Conservation (phyloP, 148 eudicot species). For the Silene uniflora region DNA sequence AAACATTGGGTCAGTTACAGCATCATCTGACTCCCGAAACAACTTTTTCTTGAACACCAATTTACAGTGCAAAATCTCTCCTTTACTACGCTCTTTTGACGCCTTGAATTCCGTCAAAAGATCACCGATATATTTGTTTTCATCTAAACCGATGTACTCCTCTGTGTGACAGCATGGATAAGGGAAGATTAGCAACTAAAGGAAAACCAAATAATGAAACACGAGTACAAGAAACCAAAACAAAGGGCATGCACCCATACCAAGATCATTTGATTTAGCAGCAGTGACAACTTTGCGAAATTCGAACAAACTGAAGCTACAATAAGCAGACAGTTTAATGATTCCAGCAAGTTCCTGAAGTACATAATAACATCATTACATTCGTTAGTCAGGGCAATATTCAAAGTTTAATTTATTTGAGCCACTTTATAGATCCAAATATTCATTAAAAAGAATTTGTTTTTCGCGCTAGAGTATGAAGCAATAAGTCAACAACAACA, state of each 20-base stretch:
- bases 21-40: constrained; percentile 96
- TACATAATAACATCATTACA: constrained; percentile 11
- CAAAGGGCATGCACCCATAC: constrained; percentile 61
- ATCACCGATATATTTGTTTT: constrained; percentile 94
- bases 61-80: constrained; percentile 92
- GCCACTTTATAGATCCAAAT: constrained; percentile 4
- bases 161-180: constrained; percentile 38
- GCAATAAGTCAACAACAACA: background rate
- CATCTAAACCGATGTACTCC: constrained; percentile 90
- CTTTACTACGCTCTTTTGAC: constrained; percentile 90
- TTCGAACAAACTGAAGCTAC: constrained; percentile 94
- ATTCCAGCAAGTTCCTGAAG: constrained; percentile 93
- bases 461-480: background rate
- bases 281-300: constrained; percentile 84
- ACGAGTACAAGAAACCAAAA: background rate
- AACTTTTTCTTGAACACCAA: constrained; percentile 87
- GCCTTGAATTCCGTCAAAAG: constrained; percentile 90
- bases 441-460: background rate
- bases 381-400: constrained; percentile 15
- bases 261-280: constrained; percentile 82
- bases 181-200: constrained; percentile 11
- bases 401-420: background rate
- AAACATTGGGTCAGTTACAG: constrained; percentile 94
- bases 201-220: background rate
- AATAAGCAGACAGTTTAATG: constrained; percentile 73